These are phyloP conservation scores for Diaporthe australafricana DNA, from an alignment of 2,329 filamentous ascomycete species.

Conservation along the genomic window DNA sequence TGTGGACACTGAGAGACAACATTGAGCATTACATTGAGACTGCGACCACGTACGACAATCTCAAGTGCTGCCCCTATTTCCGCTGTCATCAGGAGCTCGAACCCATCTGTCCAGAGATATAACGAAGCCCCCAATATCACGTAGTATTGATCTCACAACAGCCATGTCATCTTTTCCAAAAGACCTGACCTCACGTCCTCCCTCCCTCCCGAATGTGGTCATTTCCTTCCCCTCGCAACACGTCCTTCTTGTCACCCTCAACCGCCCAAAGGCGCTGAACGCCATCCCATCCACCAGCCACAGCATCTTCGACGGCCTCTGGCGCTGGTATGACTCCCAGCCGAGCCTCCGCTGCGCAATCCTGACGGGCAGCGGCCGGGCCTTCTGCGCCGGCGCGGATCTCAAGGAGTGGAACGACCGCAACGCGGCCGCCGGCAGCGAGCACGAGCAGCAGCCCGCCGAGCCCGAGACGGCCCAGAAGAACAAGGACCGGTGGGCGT, in stretches of 20 bases:
- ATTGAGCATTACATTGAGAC: neutral
- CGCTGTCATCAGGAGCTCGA: too few relatives aligned
- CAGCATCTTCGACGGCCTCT: slow-evolving; percentile 58
- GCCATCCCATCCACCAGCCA: slow-evolving; percentile 63
- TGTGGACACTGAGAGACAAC: too few relatives aligned
- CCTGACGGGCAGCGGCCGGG: slow-evolving; percentile 71
- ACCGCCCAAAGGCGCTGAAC: slow-evolving; percentile 69
- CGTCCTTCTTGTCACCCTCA: slow-evolving; percentile 70
- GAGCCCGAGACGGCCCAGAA: slow-evolving; percentile 46
- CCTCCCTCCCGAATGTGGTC: slow-evolving; percentile 53
- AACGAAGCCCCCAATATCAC: neutral
- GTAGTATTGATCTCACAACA: neutral
- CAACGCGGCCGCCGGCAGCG: slow-evolving; percentile 45
- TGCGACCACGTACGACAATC: too few relatives aligned
- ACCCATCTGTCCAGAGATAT: too few relatives aligned
- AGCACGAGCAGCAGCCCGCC: slow-evolving; percentile 30
- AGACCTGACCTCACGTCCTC: slow-evolving; percentile 50
- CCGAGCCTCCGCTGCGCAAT: slow-evolving; percentile 71
- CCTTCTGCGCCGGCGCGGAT: slow-evolving; percentile 77
- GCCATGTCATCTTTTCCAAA: slow-evolving; percentile 28
- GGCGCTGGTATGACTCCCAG: slow-evolving; percentile 71
- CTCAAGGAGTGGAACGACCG: slow-evolving; percentile 72
- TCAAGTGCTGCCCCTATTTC: neutral
- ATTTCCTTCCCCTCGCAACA: slow-evolving; percentile 64
- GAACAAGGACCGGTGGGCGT: slow-evolving; percentile 1